Conservation (phyloP, 306 rosid species). For the Acacia acuminata region DNA sequence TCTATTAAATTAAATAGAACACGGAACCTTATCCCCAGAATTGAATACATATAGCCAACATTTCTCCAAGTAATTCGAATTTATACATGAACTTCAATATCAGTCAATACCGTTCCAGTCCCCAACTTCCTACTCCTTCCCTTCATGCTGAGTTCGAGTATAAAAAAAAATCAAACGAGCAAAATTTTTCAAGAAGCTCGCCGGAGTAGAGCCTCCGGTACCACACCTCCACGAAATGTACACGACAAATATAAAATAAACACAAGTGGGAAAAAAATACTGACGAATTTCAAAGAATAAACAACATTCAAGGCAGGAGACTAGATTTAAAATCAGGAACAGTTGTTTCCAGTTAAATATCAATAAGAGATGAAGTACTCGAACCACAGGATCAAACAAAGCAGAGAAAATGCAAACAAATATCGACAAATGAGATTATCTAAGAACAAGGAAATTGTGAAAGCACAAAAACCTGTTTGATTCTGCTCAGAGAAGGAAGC, state of each 20-base stretch:
- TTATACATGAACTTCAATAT: neutral
- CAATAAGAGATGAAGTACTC: constrained; percentile 15
- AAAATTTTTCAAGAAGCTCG: neutral
- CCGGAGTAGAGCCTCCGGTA: neutral
- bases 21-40: neutral
- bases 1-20: neutral
- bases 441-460: constrained; percentile 6
- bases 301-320: neutral
- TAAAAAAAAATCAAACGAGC: neutral
- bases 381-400: neutral
- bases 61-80: constrained; percentile 1
- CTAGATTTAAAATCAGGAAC: constrained; percentile 43
- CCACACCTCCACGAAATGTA: neutral
- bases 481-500: constrained; percentile 6
- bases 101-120: constrained; percentile 12
- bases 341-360: constrained; percentile 24
- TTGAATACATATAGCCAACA: neutral
- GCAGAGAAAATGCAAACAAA: constrained; percentile 8
- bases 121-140: constrained; percentile 3
- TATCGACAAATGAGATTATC: neutral
- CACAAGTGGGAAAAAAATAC: neutral
- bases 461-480: constrained; percentile 38
- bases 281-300: constrained; percentile 29
- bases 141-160: neutral
- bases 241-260: constrained; percentile 2